Conservation (phyloP, 108 stramenopile genomes). For the Thalassiosira profunda region DNA sequence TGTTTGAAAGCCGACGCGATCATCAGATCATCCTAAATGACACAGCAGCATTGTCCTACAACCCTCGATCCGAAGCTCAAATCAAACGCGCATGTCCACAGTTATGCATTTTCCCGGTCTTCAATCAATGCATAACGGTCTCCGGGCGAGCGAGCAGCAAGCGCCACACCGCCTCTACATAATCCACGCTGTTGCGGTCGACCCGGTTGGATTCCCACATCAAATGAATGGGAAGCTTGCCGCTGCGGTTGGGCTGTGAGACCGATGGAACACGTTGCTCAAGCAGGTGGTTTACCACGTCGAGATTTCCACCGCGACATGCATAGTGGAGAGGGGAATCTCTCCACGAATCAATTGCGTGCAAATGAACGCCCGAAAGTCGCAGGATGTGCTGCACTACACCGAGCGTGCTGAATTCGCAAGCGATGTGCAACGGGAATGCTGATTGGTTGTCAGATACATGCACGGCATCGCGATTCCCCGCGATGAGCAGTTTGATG, state of each 20-base stretch:
- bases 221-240: neutral
- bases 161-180: too few species aligned
- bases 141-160: too few species aligned
- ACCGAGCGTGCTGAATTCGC: neutral
- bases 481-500: neutral
- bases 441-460: neutral
- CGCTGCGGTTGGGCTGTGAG: neutral
- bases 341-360: neutral
- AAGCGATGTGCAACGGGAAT: conserved; percentile 2
- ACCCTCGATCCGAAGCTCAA: too few species aligned
- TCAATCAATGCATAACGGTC: too few species aligned
- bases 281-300: neutral
- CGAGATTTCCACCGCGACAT: neutral
- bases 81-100: too few species aligned
- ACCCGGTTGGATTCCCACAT: neutral
- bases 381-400: neutral
- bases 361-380: neutral
- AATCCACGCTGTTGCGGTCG: too few species aligned
- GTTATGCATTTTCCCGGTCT: too few species aligned
- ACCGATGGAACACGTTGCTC: neutral
- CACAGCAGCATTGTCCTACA: too few species aligned
- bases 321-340: neutral
- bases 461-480: neutral
- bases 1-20: too few species aligned
- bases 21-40: too few species aligned